These are phyloP conservation scores for Xylaria longipes DNA, from an alignment of 495 filamentous ascomycete species.

Conservation along the genomic window DNA sequence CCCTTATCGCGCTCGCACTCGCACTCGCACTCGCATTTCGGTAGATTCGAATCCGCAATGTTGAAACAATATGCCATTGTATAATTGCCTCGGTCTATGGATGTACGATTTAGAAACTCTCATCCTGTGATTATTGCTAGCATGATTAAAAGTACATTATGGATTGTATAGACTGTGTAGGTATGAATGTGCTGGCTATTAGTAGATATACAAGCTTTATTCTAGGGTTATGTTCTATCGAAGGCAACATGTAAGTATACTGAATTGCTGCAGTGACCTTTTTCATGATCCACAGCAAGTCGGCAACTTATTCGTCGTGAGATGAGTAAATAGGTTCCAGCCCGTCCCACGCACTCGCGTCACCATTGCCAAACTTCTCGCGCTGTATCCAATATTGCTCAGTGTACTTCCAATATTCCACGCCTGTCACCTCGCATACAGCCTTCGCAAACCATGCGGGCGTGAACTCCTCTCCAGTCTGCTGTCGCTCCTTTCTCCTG, in stretches of 20 bases:
- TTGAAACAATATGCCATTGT: neutral
- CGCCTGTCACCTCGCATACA: slow-evolving; percentile 78
- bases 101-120: neutral
- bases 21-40: no score
- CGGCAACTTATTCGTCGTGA: slow-evolving; percentile 26
- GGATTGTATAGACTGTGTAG: slow-evolving; percentile 16
- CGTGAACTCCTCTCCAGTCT: slow-evolving; percentile 76
- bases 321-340: slow-evolving; percentile 55
- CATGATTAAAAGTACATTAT: neutral
- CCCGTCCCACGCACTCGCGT: slow-evolving; percentile 52
- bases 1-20: neutral
- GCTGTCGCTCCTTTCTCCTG: slow-evolving; percentile 74
- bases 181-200: slow-evolving; percentile 19
- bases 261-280: neutral
- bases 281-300: neutral
- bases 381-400: slow-evolving; percentile 85
- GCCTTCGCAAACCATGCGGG: slow-evolving; percentile 86
- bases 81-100: neutral
- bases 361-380: slow-evolving; percentile 58
- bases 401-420: slow-evolving; percentile 88
- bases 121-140: no score
- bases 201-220: slow-evolving; percentile 16
- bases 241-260: slow-evolving; percentile 8
- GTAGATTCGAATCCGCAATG: neutral
- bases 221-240: neutral